phyloP scores from a whole-genome alignment of 176 grass and related monocot genomes.

The Aegilops bicornis region DNA sequence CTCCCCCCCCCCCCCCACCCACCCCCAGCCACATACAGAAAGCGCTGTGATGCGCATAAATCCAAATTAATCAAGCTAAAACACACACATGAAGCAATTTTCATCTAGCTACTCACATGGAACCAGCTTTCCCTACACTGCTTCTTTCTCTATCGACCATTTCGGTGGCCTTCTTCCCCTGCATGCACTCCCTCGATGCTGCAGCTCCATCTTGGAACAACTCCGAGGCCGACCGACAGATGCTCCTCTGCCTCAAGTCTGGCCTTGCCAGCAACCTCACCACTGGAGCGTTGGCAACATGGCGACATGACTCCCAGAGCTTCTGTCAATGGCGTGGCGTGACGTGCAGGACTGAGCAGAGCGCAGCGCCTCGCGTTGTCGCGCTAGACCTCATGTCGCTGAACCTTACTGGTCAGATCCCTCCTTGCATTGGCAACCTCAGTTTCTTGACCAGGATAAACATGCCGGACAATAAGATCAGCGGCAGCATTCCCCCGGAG shows the following conservation, averaged over 20 bases:
- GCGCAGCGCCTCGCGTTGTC: neutral
- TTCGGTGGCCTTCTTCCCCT: neutral
- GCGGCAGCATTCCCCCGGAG: neutral
- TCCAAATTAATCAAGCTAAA: neutral
- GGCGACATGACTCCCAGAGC: neutral
- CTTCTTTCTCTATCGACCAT: neutral
- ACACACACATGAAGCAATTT: neutral
- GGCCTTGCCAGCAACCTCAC: neutral
- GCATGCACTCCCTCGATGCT: neutral
- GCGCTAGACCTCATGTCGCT: neutral
- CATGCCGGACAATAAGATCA: slow-evolving; percentile 1
- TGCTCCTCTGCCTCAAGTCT: neutral
- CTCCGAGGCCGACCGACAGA: neutral
- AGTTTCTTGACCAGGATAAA: slow-evolving; percentile 13
- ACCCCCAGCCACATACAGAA: neutral
- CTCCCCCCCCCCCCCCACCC: neutral
- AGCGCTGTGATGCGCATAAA: neutral
- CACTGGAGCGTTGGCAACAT: neutral
- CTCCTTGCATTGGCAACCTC: slow-evolving; percentile 9
- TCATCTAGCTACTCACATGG: neutral
- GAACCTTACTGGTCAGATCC: neutral
- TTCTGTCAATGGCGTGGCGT: slow-evolving; percentile 41
- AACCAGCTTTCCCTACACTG: neutral
- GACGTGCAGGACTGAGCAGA: neutral
- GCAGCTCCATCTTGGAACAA: neutral